phyloP scores from a whole-genome alignment of 257 asterid genomes.

The Ajuga chamaepitys region DNA sequence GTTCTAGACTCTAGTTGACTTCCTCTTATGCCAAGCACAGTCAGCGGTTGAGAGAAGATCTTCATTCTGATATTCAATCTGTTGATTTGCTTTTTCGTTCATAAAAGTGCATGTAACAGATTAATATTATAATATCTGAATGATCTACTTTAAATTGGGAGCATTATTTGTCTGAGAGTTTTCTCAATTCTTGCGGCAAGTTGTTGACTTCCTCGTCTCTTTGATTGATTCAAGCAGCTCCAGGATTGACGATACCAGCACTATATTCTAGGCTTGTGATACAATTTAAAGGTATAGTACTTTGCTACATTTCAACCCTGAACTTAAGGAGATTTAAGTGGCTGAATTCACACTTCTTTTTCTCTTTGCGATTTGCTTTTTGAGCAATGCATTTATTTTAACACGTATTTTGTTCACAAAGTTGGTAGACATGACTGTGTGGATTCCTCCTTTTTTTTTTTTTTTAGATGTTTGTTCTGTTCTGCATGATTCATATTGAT shows the following conservation, averaged over 20 bases:
- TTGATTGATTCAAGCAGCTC: constrained; percentile 36
- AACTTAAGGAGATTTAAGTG: neutral
- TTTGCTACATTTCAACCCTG: neutral
- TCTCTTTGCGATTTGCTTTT: neutral
- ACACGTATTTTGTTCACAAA: neutral
- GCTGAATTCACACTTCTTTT: neutral
- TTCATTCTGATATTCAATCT: neutral
- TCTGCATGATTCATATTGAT: constrained; percentile 2
- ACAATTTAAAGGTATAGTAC: constrained; percentile 54
- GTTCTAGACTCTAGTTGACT: constrained; percentile 3
- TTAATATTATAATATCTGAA: neutral
- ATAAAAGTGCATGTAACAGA: neutral
- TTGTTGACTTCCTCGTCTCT: constrained; percentile 46
- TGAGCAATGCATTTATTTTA: neutral
- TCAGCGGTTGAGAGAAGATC: neutral
- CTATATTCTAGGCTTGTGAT: constrained; percentile 74
- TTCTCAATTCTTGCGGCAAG: constrained; percentile 34
- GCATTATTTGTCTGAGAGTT: neutral
- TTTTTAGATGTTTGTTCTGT: neutral
- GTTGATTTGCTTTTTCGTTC: neutral
- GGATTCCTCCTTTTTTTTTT: neutral
- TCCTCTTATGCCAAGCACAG: neutral
- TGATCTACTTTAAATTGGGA: neutral
- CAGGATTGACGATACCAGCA: constrained; percentile 32
- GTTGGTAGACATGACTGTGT: neutral